Evolutionary conservation across 371 early-diverging fungal species (phyloP).

Genomic region (Actinomortierella wolfii): DNA sequence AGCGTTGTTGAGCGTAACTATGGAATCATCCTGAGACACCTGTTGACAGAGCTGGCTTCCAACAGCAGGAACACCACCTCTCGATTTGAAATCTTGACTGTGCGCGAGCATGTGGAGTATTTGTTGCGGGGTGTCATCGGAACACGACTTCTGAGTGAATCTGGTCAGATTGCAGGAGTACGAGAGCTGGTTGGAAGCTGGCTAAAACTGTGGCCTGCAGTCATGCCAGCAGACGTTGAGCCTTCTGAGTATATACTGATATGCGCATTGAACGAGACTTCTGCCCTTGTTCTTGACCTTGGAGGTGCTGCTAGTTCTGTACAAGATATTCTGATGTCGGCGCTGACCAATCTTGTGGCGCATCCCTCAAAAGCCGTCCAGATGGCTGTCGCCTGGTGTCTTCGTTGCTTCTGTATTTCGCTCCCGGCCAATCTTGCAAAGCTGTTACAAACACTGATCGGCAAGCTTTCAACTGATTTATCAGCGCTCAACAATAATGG

Average conservation of each 20-base stretch:
- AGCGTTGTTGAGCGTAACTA: constrained; percentile 80
- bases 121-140: constrained; percentile 80
- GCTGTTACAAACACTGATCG: constrained; percentile 63
- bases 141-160: constrained; percentile 72
- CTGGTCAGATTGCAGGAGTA: constrained; percentile 79
- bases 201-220: constrained; percentile 72
- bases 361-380: constrained; percentile 79
- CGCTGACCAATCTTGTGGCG: constrained; percentile 67
- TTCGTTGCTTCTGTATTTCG: constrained; percentile 71
- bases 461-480: constrained; percentile 61
- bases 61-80: constrained; percentile 44
- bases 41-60: constrained; percentile 65
- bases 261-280: constrained; percentile 75
- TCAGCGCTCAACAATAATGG: constrained; percentile 53
- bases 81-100: constrained; percentile 63
- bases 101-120: constrained; percentile 70
- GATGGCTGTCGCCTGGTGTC: constrained; percentile 73
- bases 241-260: constrained; percentile 65
- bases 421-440: constrained; percentile 67
- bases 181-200: constrained; percentile 67
- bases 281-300: constrained; percentile 73
- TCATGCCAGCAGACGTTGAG: constrained; percentile 64
- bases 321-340: constrained; percentile 70
- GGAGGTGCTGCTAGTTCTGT: constrained; percentile 76
- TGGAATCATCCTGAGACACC: constrained; percentile 65